Evolutionary conservation across 768 basidiomycete genomes (phyloP).

Genomic region (button mushroom (Agaricus bisporus)): DNA sequence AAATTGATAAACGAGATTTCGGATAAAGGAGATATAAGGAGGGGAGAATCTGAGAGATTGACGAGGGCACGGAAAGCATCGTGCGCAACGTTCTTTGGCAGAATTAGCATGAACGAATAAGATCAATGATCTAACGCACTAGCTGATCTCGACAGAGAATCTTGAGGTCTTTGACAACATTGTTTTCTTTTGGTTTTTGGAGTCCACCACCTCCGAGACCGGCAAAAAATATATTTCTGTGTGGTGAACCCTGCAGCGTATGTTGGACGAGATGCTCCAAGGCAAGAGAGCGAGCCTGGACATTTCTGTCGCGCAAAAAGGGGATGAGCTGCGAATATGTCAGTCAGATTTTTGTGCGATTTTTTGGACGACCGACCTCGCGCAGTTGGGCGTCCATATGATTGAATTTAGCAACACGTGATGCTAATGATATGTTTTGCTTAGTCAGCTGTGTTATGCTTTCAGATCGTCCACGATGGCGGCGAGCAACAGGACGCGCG

Average conservation of each 20-base stretch:
- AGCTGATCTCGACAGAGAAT: slow-evolving; percentile 84
- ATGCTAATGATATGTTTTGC: not conserved
- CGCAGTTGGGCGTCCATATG: slow-evolving; percentile 40
- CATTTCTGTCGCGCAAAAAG: slow-evolving; percentile 83
- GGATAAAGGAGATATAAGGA: slow-evolving; percentile 58
- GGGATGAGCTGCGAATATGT: slow-evolving; percentile 55
- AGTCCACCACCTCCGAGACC: slow-evolving; percentile 54
- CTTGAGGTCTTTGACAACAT: slow-evolving; percentile 76
- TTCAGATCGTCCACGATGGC: slow-evolving; percentile 42
- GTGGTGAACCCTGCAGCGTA: slow-evolving; percentile 63
- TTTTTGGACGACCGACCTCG: slow-evolving; percentile 29
- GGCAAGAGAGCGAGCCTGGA: slow-evolving; percentile 82
- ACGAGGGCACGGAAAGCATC: slow-evolving; percentile 93
- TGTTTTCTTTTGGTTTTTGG: slow-evolving; percentile 54
- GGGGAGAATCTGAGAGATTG: slow-evolving; percentile 83
- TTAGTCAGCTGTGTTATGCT: slow-evolving; percentile 3
- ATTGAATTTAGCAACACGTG: slow-evolving; percentile 2
- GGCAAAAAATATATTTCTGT: slow-evolving; percentile 71
- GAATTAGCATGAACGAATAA: not conserved
- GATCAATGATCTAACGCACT: slow-evolving; percentile 33
- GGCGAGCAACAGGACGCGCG: slow-evolving; percentile 69
- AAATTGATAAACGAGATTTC: slow-evolving; percentile 74
- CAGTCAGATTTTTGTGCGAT: not conserved
- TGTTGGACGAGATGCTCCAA: slow-evolving; percentile 79
- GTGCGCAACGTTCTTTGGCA: slow-evolving; percentile 73